Base-by-base conservation (phyloP, 495 filamentous ascomycete genomes). In the Aspergillus saccharolyticus region DNA sequence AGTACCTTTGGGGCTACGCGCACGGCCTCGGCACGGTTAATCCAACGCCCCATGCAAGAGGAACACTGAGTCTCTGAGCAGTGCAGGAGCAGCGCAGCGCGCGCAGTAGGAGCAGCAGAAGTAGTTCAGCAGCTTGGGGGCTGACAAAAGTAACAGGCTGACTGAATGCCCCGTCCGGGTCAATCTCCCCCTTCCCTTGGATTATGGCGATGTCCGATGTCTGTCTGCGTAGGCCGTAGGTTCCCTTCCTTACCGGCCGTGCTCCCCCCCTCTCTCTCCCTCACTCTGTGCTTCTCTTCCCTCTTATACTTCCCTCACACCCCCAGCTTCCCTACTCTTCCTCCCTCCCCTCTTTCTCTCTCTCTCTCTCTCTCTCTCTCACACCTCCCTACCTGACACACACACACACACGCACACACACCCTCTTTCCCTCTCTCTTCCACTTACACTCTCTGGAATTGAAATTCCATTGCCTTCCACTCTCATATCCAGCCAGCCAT, bases 291-390 rank as follows among this genome's bases (percentile, higher is more conserved):
- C 53, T 58, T 56, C 54, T 61, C 65, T 60, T 62, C 53, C 59
- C 56, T 66, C 54, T 58, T 64, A 59, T 58, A 60, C 57, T 63
- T 61, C 55, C 55, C 57, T 65, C 57, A 42, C 54, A 61, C 51
- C 49, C 58, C 33, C 33, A 39, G 12, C 25, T 28, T 28, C 4
- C 25, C 56, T 47, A 53, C 56, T 52, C 56, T 69, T 60, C 58
- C 48, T 52, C 56, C 55, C 50, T 57, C 52, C 49, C 17, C 18
- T 61, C 61, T 28, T 50, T 24, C 45, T 45, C 53, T 53, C 48
- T 55, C 56, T 45, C 62, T 44, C 48, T 33, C 50, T 24, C 18
- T 60, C 52, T 58, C 47, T 54, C 53, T 39, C 49, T 49, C 18
- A 44, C 57, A 17, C 42, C 30, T 49, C n/a, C n/a, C n/a, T n/a